Evolutionary conservation across 306 rosid genomes (phyloP), one percentile per base, ranked within the genome.

Genomic region (Prunus persica): DNA sequence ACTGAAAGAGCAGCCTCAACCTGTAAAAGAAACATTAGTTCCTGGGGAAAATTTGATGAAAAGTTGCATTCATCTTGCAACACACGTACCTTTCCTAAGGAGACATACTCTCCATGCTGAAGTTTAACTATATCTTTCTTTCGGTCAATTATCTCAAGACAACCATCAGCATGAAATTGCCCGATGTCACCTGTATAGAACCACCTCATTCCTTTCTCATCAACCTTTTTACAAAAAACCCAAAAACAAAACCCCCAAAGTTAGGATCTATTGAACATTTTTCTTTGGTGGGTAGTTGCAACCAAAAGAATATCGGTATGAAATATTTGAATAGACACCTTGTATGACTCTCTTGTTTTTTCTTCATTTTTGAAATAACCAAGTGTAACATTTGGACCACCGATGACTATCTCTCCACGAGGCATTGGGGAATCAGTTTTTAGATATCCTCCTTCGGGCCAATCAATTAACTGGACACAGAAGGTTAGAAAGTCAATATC

Each of bases 41-140:
- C 61, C 67, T 16, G 15, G 34, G 75, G 51, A 24, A 82, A 46
- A 63, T 30, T 28, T 34, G 11, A 30, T n/a, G 64, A 78, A 72
- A 74, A 74, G 38, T 67, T 47, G 67, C 71, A 72, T 57, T 63
- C 67, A 72, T 67, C 71, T 69, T 58, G 52, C 75, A 82, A 65
- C 10, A 24, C 46, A 32, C 77, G 27, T 84, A 89, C 99, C 99
- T 95, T 95, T 84, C 98, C 99, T 71, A 95, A 77, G 78, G 99
- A 95, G 84, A 95, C 96, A 71, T 95, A 95, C 80, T 95, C 97
- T 82, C 99, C 99, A 80, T 92, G 96, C 84, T 95, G 99, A 82
- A 95, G 93, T 80, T 95, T 95, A 82, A 95, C 93, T 56, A 95
- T 95, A 85, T 95, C 99, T 87, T 95, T 95, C 86, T 89, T 95